These are phyloP conservation scores for Alternaria atra DNA, from an alignment of 2,329 filamentous ascomycete species.

Conservation along the genomic window DNA sequence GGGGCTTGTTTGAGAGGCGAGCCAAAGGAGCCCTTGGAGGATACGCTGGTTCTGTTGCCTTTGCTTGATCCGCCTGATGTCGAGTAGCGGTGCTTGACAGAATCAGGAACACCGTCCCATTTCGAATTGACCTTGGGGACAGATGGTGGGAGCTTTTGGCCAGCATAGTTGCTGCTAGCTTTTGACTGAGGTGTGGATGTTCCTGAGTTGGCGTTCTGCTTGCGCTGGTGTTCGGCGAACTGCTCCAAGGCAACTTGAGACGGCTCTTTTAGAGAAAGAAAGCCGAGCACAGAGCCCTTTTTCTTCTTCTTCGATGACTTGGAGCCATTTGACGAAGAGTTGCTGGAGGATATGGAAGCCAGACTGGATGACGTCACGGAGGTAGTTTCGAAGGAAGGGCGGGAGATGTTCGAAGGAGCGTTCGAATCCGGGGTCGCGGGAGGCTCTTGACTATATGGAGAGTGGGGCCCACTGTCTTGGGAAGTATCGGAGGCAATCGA, in stretches of 20 bases:
- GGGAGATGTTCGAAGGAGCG: conserved; percentile 13
- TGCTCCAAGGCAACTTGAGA: conserved; percentile 58
- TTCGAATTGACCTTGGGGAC: conserved; percentile 64
- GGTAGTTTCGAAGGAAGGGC: conserved; percentile 30
- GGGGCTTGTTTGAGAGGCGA: conserved; percentile 17
- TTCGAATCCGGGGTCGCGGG: conserved; percentile 19
- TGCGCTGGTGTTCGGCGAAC: conserved; percentile 56
- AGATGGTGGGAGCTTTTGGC: conserved; percentile 57
- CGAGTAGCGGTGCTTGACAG: conserved; percentile 42
- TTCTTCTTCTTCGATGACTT: conserved; percentile 44
- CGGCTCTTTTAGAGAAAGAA: conserved; percentile 60
- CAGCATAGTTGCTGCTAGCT: conserved; percentile 35
- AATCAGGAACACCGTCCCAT: conserved; percentile 62
- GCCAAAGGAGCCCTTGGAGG: conserved; percentile 24
- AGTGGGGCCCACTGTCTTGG: conserved; percentile 12
- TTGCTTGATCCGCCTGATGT: conserved; percentile 23
- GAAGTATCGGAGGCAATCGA: conserved; percentile 23
- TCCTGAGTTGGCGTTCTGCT: conserved; percentile 44
- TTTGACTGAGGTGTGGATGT: conserved; percentile 21
- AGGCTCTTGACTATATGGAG: conserved; percentile 15
- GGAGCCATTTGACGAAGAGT: conserved; percentile 38
- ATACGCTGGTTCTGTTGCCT: conserved; percentile 26
- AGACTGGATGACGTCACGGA: conserved; percentile 42
- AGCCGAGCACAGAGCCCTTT: conserved; percentile 53
- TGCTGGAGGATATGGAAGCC: conserved; percentile 42